Base-by-base conservation (phyloP, 225 moss, liverwort and hornwort genomes). In the Physcomitrium patens region DNA sequence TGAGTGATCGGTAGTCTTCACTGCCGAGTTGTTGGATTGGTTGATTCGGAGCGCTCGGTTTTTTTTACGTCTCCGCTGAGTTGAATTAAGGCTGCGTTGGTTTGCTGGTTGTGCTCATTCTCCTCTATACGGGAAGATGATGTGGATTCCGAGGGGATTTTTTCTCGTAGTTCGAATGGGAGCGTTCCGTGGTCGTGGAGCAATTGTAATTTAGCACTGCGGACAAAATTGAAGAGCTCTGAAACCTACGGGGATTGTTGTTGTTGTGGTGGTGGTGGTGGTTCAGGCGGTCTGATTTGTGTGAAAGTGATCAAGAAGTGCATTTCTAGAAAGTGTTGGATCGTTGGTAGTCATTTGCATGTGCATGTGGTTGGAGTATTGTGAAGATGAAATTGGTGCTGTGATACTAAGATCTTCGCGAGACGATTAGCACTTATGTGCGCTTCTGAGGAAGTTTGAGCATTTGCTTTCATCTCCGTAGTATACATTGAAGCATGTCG, bases 401-500 rank as follows among this genome's bases (percentile, higher is more conserved):
- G 24, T 20, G 31, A 7, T 37, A 37, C 5, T 37, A 4, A 37
- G 31, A 37, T 37, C 31, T 37, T 37, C 31, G 31, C 31, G 31
- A 37, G 15, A 46, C 19, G 50, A 76, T 41, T 22, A 20, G 49
- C 23, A n/a, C 6, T 37, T 53, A 19, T 16, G 9, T 75, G 78
- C 60, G 65, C 74, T 70, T 43, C 60, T 51, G 18, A 47, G 46
- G 67, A 46, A 12, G 24, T 26, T 52, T 14, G 37, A 0, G 31
- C 31, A 37, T 37, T 37, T 37, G 31, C 24, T 12, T 0, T 44
- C 18, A 49, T 37, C 22, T 37, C 7, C 31, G 41, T 41, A 7
- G 50, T 43, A 16, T 28, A 59, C 58, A 76, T 48, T 27, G 74
- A 84, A 87, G 73, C 66, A 81, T 81, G 78, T 70, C 27, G 76